phyloP scores from a whole-genome alignment of 2,329 filamentous ascomycete species.

The Calonectria leucothoes region DNA sequence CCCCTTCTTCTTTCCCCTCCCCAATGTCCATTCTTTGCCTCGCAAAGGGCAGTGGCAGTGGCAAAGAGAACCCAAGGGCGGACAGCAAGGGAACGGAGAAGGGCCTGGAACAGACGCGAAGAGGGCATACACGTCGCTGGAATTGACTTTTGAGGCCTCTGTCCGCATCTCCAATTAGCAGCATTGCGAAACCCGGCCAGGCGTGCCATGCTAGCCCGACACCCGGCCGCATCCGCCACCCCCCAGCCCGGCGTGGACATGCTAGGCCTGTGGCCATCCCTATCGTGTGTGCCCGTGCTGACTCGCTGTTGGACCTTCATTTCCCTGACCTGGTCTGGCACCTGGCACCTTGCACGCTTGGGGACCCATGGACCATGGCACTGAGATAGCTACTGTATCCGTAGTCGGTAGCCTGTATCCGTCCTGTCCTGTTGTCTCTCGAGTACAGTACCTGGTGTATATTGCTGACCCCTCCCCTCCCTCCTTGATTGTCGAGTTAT shows the following conservation, averaged over 20 bases:
- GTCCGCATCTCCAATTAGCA: background rate
- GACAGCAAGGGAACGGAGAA: background rate
- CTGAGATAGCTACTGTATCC: slow-evolving; percentile 4
- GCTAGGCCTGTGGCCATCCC: slow-evolving; percentile 1
- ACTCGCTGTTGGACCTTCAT: slow-evolving; percentile 27
- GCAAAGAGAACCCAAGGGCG: background rate
- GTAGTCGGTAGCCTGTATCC: slow-evolving; percentile 5
- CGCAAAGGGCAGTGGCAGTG: background rate
- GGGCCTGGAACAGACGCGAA: background rate
- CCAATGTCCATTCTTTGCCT: background rate
- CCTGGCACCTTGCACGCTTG: slow-evolving; percentile 10
- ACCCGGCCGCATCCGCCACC: background rate
- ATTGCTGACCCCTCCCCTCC: slow-evolving; percentile 40
- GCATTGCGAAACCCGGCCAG: background rate
- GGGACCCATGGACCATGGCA: background rate
- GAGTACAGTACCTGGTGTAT: slow-evolving; percentile 11
- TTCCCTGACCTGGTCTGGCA: slow-evolving; percentile 20
- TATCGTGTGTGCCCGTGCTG: slow-evolving; percentile 26
- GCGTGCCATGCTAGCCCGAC: background rate
- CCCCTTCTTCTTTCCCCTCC: background rate
- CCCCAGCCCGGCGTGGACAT: background rate
- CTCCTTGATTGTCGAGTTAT: slow-evolving; percentile 12
- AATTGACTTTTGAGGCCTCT: background rate
- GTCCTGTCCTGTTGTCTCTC: background rate
- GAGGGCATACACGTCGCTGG: background rate